Base-by-base conservation (phyloP, 192 early-diverging fungal species). In the Fimicolochytrium jonesii region DNA sequence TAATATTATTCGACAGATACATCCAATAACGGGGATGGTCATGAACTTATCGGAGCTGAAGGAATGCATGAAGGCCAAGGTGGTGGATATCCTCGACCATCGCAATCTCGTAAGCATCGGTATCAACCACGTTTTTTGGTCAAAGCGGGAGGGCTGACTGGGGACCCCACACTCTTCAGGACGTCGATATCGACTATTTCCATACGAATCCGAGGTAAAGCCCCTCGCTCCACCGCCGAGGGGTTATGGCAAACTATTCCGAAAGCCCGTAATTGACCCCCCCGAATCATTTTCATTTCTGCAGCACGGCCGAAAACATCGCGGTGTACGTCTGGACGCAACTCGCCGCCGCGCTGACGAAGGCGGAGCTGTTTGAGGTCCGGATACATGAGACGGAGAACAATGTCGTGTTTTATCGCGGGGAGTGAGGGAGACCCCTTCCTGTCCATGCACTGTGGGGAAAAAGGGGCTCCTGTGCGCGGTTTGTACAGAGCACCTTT, bases 281-380 rank as follows among this genome's bases (percentile, higher is more conserved):
- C 29, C 22, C 3, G 4, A 17, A 2, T 4, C 15, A 7, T 36
- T 52, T 41, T 0, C 25, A 26, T 22, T n/a, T 48, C 30, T 4
- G 18, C 52, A 92, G 91, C 68, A 96, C 93, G 9, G 88, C 88
- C 11, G 93, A 96, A 71, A 94, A 92, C 70, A 74, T 96, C 30
- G 92, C 92, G 0, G 79, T 92, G 6, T 94, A 86, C 74, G 84
- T 91, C 32, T 96, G 92, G 92, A 69, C 79, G 39, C 70, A 73
- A 56, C 69, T 89, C 64, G 26, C 34, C 41, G 20, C 48, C 70
- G 41, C 79, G 9, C 68, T 72, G 28, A 37, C 51, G 2, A 65
- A 47, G 4, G 56, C 61, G 4, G 60, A 65, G 2, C 53, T 87
- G 26, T 74, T 83, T 44, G 77, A 87, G 47, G 82, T 90, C 31